phyloP scores from a whole-genome alignment of 306 rosid genomes.

The Cercis canadensis region DNA sequence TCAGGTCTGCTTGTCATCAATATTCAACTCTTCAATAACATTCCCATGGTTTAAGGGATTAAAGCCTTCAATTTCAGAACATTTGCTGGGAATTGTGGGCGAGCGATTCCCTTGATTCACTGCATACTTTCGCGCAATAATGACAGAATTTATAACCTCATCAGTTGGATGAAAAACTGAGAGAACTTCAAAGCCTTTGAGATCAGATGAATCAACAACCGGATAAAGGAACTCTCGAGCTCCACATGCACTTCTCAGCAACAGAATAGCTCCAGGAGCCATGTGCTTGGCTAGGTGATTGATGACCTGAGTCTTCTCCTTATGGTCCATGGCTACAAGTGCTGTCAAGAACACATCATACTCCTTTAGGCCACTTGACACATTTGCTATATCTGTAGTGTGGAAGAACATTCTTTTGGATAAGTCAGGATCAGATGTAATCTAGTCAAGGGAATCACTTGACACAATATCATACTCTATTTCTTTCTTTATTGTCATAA shows the following conservation, averaged over 20 bases:
- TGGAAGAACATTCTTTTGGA: constrained; percentile 67
- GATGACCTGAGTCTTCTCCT: constrained; percentile 56
- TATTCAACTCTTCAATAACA: no score
- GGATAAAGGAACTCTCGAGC: constrained; percentile 81
- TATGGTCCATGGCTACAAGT: constrained; percentile 65
- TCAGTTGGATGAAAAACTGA: no score
- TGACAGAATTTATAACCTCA: no score
- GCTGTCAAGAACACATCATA: constrained; percentile 76
- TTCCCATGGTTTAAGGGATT: no score
- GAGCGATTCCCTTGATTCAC: no score
- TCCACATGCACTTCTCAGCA: constrained; percentile 81
- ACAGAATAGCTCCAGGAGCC: constrained; percentile 64
- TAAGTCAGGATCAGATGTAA: constrained; percentile 59
- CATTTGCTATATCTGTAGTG: constrained; percentile 56
- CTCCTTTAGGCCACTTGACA: constrained; percentile 50
- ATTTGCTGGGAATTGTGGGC: no score
- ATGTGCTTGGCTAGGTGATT: constrained; percentile 64
- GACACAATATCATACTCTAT: no score
- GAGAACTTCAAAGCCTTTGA: constrained; percentile 69
- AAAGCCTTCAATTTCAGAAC: no score
- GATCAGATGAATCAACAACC: constrained; percentile 60
- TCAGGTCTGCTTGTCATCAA: no score
- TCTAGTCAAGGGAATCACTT: constrained; percentile 44
- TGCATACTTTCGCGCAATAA: no score
- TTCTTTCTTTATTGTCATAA: no score